These are phyloP conservation scores for Chrysosporium queenslandicum DNA, from an alignment of 2,329 filamentous ascomycete genomes.

Conservation along the genomic window DNA sequence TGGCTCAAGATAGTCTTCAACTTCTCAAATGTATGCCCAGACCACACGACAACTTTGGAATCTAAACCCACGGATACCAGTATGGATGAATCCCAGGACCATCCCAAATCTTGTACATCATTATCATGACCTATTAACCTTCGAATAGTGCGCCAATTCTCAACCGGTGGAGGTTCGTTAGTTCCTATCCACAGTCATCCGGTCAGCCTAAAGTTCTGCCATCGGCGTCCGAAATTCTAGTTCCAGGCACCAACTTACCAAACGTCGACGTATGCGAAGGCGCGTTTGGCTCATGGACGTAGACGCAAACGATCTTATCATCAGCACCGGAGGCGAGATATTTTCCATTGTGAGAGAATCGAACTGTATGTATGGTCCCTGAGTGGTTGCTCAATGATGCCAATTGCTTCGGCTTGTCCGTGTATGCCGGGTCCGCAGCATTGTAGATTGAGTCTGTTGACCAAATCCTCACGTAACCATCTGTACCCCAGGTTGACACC, in stretches of 20 bases:
- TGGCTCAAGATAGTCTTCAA: conserved; percentile 87
- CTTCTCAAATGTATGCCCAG: conserved; percentile 94
- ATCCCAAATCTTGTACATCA: conserved; percentile 94
- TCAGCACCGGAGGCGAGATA: conserved; percentile 96
- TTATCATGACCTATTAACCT: conserved; percentile 95
- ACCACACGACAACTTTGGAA: conserved; percentile 98
- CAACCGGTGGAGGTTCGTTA: conserved; percentile 82
- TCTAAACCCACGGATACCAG: conserved; percentile 92
- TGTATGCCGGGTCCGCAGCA: conserved; percentile 59
- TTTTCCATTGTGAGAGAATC: conserved; percentile 89
- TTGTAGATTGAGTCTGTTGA: conserved; percentile 89
- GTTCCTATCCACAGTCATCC: conserved; percentile 44
- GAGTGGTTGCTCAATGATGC: conserved; percentile 98
- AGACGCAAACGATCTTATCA: conserved; percentile 98
- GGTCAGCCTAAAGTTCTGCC: conserved; percentile 12
- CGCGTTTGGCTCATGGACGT: conserved; percentile 74
- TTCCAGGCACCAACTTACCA: too few species aligned
- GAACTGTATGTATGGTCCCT: conserved; percentile 91
- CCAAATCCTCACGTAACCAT: conserved; percentile 96
- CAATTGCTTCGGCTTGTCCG: conserved; percentile 74
- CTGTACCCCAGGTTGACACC: conserved; percentile 39
- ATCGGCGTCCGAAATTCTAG: too few species aligned
- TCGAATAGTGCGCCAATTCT: conserved; percentile 96
- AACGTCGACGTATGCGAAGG: conserved; percentile 69
- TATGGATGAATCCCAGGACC: conserved; percentile 92